These are phyloP conservation scores for Vaccinium darrowii DNA, from an alignment of 148 eudicot genomes.

Conservation along the genomic window DNA sequence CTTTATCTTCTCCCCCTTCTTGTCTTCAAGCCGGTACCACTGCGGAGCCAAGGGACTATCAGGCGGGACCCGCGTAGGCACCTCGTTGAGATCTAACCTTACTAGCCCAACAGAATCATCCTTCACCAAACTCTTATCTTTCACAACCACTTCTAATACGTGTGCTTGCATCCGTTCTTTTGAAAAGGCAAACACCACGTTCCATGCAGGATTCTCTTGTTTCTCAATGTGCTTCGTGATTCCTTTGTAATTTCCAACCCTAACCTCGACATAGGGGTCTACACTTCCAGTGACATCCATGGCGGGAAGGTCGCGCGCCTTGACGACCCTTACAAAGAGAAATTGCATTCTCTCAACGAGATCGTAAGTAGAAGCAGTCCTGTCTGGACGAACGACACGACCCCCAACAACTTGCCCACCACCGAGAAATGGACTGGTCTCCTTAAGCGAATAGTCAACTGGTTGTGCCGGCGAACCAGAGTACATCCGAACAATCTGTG, in stretches of 20 bases:
- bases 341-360: slow-evolving; percentile 93
- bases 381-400: slow-evolving; percentile 68
- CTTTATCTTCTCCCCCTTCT: slow-evolving; percentile 74
- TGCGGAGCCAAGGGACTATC: slow-evolving; percentile 97
- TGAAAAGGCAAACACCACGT: slow-evolving; percentile 90
- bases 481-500: slow-evolving; percentile 69
- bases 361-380: slow-evolving; percentile 69
- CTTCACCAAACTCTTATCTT: slow-evolving; percentile 83
- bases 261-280: slow-evolving; percentile 89
- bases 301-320: slow-evolving; percentile 86
- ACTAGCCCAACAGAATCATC: slow-evolving; percentile 89
- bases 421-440: slow-evolving; percentile 95
- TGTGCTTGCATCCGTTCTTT: slow-evolving; percentile 88
- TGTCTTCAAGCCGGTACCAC: slow-evolving; percentile 91
- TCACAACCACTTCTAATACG: slow-evolving; percentile 72
- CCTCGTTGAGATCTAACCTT: slow-evolving; percentile 80
- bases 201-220: slow-evolving; percentile 81
- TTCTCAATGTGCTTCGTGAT: slow-evolving; percentile 85
- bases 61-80: slow-evolving; percentile 89
- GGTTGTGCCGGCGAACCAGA: slow-evolving; percentile 77
- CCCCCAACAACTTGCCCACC: slow-evolving; percentile 97
- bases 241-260: slow-evolving; percentile 87
- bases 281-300: slow-evolving; percentile 92
- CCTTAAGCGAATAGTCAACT: slow-evolving; percentile 82
- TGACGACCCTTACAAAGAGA: slow-evolving; percentile 83